Evolutionary conservation across 148 eudicot genomes (phyloP).

Genomic region (Silene uniflora): DNA sequence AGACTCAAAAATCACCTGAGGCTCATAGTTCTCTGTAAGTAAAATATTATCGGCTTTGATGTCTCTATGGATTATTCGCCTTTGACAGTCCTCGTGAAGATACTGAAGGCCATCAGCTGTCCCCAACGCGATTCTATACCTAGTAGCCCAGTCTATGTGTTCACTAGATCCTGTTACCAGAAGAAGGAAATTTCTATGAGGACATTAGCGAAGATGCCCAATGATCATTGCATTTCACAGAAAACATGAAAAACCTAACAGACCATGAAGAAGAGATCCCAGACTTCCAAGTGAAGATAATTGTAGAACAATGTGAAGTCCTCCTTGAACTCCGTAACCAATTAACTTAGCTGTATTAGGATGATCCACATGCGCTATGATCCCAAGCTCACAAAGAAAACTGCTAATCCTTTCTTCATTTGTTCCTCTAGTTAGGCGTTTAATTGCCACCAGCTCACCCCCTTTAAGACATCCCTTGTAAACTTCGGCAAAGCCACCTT

Average conservation of each 20-base stretch:
- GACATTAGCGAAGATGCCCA: neutral
- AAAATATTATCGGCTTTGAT: slow-evolving; percentile 85
- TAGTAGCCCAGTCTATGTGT: slow-evolving; percentile 51
- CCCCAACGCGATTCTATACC: slow-evolving; percentile 76
- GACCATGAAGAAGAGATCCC: slow-evolving; percentile 66
- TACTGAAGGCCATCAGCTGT: slow-evolving; percentile 73
- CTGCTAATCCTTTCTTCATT: slow-evolving; percentile 48
- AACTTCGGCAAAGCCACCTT: slow-evolving; percentile 80
- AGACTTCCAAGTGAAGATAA: slow-evolving; percentile 77
- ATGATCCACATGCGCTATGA: slow-evolving; percentile 76
- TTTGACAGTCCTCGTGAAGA: slow-evolving; percentile 80
- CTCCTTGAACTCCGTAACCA: slow-evolving; percentile 79
- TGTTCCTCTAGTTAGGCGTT: slow-evolving; percentile 54
- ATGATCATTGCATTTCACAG: neutral
- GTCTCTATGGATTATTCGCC: slow-evolving; percentile 91
- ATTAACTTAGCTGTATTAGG: slow-evolving; percentile 74
- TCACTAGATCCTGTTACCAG: slow-evolving; percentile 45
- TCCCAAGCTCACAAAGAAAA: slow-evolving; percentile 77
- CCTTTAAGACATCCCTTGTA: slow-evolving; percentile 55
- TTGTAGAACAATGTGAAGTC: slow-evolving; percentile 60
- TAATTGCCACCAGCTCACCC: slow-evolving; percentile 66
- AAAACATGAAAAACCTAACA: slow-evolving; percentile 16
- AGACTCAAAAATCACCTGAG: slow-evolving; percentile 54
- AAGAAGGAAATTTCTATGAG: neutral
- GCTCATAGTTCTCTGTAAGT: slow-evolving; percentile 69